Evolutionary conservation across 2,329 filamentous ascomycete genomes (phyloP).

Genomic region (Aspergillus sclerotialis): DNA sequence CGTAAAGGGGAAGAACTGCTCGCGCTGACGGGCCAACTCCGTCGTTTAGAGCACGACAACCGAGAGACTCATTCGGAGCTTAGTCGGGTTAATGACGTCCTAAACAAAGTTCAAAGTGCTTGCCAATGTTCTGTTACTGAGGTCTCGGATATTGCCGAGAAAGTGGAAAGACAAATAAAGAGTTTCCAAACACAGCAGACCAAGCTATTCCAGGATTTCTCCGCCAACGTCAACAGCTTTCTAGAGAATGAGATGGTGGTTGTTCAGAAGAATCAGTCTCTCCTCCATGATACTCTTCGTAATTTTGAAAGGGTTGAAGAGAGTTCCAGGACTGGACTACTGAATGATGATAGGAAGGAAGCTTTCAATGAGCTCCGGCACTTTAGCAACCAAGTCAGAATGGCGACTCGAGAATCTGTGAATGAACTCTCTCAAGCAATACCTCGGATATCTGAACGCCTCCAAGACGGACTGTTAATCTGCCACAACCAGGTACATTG

Average conservation of each 20-base stretch:
- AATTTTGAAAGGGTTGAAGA: constrained; percentile 62
- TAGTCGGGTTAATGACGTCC: constrained; percentile 70
- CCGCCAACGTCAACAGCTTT: constrained; percentile 67
- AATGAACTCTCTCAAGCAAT: too few relatives aligned
- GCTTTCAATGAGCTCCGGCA: constrained; percentile 86
- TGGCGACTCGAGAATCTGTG: constrained; percentile 74
- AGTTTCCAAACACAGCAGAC: constrained; percentile 68
- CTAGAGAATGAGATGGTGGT: constrained; percentile 67
- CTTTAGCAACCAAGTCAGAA: constrained; percentile 79
- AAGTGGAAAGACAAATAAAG: constrained; percentile 69
- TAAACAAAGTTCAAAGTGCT: constrained; percentile 73
- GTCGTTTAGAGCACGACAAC: constrained; percentile 81
- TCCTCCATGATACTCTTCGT: constrained; percentile 62
- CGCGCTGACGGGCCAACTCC: constrained; percentile 76
- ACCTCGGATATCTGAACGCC: too few relatives aligned
- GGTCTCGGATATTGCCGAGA: constrained; percentile 66
- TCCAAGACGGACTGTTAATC: too few relatives aligned
- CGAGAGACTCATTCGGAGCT: constrained; percentile 66
- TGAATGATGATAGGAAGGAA: constrained; percentile 71
- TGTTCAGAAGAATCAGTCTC: constrained; percentile 60
- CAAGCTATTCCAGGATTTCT: constrained; percentile 60
- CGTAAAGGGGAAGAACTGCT: constrained; percentile 94
- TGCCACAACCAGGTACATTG: constrained; percentile 77
- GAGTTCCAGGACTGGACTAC: constrained; percentile 51
- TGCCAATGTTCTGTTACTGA: constrained; percentile 75